These are phyloP conservation scores for Sphaerobolus stellatus DNA, from an alignment of 1,284 basidiomycete species.

Conservation along the genomic window DNA sequence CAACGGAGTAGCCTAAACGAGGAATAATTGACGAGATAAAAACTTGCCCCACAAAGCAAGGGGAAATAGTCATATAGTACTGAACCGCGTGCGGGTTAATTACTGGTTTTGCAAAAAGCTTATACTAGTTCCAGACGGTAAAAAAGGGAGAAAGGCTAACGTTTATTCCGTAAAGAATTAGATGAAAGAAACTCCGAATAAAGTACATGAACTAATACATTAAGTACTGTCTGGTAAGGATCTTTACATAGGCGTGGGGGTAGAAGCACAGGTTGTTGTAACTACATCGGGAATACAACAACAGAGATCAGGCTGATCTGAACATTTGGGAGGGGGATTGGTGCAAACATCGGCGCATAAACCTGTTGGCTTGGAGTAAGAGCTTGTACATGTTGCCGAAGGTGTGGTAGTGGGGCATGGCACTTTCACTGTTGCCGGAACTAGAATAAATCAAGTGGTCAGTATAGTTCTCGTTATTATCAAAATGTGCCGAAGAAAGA, in stretches of 20 bases:
- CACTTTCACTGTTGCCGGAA: background rate
- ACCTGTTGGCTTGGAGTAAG: background rate
- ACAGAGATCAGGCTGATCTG: slow-evolving; percentile 1
- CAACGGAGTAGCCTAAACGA: no score
- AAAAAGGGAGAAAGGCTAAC: no score
- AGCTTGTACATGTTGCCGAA: background rate
- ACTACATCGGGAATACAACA: slow-evolving; percentile 4
- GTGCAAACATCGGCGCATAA: slow-evolving; percentile 9
- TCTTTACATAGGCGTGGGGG: background rate
- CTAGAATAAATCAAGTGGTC: background rate
- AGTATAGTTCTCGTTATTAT: background rate
- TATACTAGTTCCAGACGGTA: no score
- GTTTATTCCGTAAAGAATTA: no score
- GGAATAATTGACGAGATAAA: no score
- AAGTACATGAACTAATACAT: no score
- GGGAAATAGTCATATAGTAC: no score
- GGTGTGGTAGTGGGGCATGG: background rate
- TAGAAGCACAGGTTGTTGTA: slow-evolving; percentile 2
- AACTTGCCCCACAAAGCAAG: no score
- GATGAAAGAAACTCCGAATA: no score
- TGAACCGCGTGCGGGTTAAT: no score
- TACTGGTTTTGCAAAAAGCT: no score
- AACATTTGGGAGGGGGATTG: slow-evolving; percentile 4
- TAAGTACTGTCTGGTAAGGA: no score
- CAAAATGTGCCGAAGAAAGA: background rate